Evolutionary conservation across 139 green algal genomes (phyloP), one percentile per base, ranked within the genome.

Genomic region (Chlorella sp.): DNA sequence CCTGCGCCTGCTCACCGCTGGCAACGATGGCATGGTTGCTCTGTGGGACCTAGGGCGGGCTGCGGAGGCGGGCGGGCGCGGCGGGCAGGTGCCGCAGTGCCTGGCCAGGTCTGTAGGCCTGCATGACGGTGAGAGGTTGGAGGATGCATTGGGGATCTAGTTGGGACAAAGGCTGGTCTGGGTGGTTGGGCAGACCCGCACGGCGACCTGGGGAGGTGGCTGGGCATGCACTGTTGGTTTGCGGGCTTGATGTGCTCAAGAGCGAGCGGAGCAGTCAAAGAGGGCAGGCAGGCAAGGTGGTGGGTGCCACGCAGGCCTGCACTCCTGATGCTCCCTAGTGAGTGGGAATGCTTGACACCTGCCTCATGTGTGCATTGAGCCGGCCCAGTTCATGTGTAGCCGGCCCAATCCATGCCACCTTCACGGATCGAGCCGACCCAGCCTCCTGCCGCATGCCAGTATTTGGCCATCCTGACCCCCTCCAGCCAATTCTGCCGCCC

Each of bases 21-120:
- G 85, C 34, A 93, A 93, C 53, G 91, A 93, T 76, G 90, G 91
- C 69, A 21, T 40, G 22, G 42, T 93, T 30, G 61, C 60, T n/a
- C 7, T 93, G 64, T 93, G 91, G 91, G 91, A 93, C 61, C 36
- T 93, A 7, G 75, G 37, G 0, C 24, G 68, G 76, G 26, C 48
- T 3, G 84, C 81, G 19, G 66, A 85, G 42, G 32, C 30, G 0
- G 61, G 48, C 28, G 79, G 81, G 28, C 26, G 81, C 36, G 30
- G 71, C 28, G 30, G 88, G 28, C 2, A 32, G 34, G 42, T 88
- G 71, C 88, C 88, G 26, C 82, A 71, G 71, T 75, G 71, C 42
- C 87, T 91, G 77, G 81, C 81, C 1, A 75, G 32, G 7, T 2
- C 57, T 24, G 2, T 18, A 11, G 28, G 75, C 61, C 36, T 91